A percentile compares a stretch with the other conserved stretches of the same genome.
These are phyloP conservation scores for Penicillium maclennaniae DNA, from an alignment of 495 filamentous ascomycete genomes.

Conservation along the genomic window DNA sequence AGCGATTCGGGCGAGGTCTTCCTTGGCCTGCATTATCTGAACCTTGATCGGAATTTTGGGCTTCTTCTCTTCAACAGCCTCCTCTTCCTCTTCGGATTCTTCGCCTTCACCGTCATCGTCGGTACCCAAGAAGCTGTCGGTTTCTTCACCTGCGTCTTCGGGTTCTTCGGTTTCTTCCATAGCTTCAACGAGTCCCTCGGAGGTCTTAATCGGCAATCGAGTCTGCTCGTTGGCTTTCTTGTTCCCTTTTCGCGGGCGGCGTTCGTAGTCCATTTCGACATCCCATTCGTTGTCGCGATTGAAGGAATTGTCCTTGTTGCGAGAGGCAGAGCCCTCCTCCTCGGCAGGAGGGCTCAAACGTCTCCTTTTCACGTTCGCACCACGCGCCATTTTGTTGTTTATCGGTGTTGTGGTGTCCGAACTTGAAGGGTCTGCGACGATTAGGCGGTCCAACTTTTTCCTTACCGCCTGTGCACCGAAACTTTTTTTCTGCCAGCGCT, in stretches of 20 bases:
- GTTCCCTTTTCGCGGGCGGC: constrained; percentile 65
- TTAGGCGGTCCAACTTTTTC: constrained; percentile 18
- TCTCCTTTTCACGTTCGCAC: constrained; percentile 50
- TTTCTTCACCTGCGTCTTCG: constrained; percentile 43
- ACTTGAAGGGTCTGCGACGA: constrained; percentile 16
- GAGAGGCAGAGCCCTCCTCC: constrained; percentile 33
- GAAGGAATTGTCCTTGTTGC: constrained; percentile 37
- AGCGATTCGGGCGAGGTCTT: constrained; percentile 84
- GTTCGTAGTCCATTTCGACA: constrained; percentile 88
- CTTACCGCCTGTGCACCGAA: not conserved
- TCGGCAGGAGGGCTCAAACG: constrained; percentile 51
- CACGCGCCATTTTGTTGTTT: constrained; percentile 41
- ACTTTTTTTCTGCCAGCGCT: constrained; percentile 17
- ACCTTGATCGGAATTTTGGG: constrained; percentile 66
- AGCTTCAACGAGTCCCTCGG: constrained; percentile 65
- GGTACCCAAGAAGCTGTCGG: constrained; percentile 50
- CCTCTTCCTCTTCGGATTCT: constrained; percentile 43
- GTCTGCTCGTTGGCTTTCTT: constrained; percentile 68
- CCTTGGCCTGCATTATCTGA: constrained; percentile 82
- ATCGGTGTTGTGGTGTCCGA: constrained; percentile 21
- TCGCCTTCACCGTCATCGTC: constrained; percentile 43
- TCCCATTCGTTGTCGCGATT: constrained; percentile 63
- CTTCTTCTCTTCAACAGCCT: constrained; percentile 49
- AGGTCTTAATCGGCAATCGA: constrained; percentile 79
- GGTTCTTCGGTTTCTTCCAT: constrained; percentile 43